A percentile compares a stretch with the other conserved stretches of the same genome.
phyloP scores from a whole-genome alignment of 306 rosid genomes.

The Vigna unguiculata region DNA sequence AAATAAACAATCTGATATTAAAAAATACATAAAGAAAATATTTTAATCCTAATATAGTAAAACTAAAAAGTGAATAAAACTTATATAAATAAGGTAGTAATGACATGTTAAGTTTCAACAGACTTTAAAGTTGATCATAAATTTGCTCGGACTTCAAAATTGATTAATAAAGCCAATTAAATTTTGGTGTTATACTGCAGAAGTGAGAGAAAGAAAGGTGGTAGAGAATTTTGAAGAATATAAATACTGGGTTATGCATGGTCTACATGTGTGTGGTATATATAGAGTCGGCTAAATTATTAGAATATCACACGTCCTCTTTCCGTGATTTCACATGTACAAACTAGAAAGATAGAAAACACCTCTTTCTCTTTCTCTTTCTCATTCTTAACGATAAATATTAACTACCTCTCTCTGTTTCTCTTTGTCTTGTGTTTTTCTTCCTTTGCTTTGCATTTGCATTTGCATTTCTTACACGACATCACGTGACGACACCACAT shows the following conservation, averaged over 20 bases:
- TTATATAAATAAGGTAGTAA: not conserved
- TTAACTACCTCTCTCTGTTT: not conserved
- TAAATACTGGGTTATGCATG: conserved; percentile 8
- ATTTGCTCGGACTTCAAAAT: not conserved
- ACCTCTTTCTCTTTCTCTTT: not conserved
- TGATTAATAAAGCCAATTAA: not conserved
- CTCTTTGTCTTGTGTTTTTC: not conserved
- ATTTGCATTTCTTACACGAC: not conserved
- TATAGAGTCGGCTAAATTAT: not conserved
- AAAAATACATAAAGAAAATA: too few relatives aligned
- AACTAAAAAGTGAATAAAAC: too few relatives aligned
- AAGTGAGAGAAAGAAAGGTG: not conserved
- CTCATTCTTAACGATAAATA: not conserved
- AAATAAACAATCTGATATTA: too few relatives aligned
- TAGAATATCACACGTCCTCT: not conserved
- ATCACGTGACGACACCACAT: not conserved
- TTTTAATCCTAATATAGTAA: too few relatives aligned
- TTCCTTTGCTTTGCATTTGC: not conserved
- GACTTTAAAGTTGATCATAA: not conserved
- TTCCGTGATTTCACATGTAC: not conserved
- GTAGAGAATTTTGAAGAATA: not conserved
- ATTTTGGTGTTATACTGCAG: not conserved
- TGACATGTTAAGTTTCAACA: not conserved
- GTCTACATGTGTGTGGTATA: conserved; percentile 18
- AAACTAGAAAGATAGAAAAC: not conserved